A percentile compares a stretch with the other conserved stretches of the same genome.
phyloP scores from a whole-genome alignment of 2,329 filamentous ascomycete genomes.

The Byssothecium circinans region DNA sequence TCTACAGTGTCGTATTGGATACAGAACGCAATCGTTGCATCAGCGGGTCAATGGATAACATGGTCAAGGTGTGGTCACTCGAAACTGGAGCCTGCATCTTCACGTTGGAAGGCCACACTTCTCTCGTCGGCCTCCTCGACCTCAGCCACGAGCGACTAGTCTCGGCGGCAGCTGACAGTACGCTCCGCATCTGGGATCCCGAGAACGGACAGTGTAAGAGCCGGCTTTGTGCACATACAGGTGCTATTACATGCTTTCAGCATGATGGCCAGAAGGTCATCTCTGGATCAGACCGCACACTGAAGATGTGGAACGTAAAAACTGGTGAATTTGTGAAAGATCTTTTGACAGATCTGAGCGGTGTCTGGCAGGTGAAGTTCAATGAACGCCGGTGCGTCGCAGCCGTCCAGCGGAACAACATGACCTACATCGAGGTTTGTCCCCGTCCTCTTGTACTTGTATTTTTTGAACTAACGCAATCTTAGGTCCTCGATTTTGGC shows the following conservation, averaged over 20 bases:
- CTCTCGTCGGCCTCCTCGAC: constrained; percentile 89
- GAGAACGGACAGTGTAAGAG: constrained; percentile 89
- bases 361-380: constrained; percentile 99
- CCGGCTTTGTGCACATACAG: constrained; percentile 88
- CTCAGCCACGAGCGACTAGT: constrained; percentile 87
- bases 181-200: constrained; percentile 94
- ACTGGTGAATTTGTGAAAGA: constrained; percentile 92
- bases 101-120: constrained; percentile 88
- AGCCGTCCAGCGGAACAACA: constrained; percentile 85
- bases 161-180: constrained; percentile 93
- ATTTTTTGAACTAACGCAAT: constrained; percentile 35
- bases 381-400: constrained; percentile 94
- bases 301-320: constrained; percentile 98
- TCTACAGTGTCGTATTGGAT: constrained; percentile 95
- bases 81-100: constrained; percentile 81
- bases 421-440: constrained; percentile 92
- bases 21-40: constrained; percentile 92
- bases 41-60: constrained; percentile 96
- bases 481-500: constrained; percentile 93
- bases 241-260: constrained; percentile 97
- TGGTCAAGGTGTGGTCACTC: constrained; percentile 97
- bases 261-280: constrained; percentile 97
- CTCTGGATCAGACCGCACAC: constrained; percentile 87
- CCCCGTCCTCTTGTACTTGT: constrained; percentile 1
- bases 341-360: constrained; percentile 85